Evolutionary conservation across 2,329 filamentous ascomycete genomes (phyloP).

Genomic region (Hymenoscyphus albidus): DNA sequence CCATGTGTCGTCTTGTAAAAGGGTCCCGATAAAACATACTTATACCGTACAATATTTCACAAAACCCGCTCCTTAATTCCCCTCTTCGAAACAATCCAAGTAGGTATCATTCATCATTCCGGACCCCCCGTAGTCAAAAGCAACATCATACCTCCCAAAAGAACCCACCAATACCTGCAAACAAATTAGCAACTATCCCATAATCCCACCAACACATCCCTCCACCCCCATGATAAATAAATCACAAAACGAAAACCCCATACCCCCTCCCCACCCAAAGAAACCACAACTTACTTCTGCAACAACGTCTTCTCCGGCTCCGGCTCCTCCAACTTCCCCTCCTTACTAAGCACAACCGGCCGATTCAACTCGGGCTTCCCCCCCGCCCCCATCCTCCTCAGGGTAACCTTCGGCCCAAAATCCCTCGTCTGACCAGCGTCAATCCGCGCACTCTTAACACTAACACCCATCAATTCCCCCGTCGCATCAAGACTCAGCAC

Average conservation of each 20-base stretch:
- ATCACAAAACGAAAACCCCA: background rate
- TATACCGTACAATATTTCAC: background rate
- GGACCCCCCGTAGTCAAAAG: slow-evolving; percentile 50
- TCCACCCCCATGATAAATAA: too few species aligned
- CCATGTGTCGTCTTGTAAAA: too few species aligned
- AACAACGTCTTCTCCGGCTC: slow-evolving; percentile 60
- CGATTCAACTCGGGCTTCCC: slow-evolving; percentile 58
- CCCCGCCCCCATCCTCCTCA: slow-evolving; percentile 47
- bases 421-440: slow-evolving; percentile 63
- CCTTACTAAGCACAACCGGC: slow-evolving; percentile 57
- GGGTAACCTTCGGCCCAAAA: slow-evolving; percentile 57
- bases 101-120: slow-evolving; percentile 25
- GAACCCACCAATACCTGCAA: slow-evolving; percentile 58
- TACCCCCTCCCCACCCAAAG: background rate
- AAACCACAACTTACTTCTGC: slow-evolving; percentile 56
- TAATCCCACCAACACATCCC: too few species aligned
- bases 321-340: slow-evolving; percentile 54
- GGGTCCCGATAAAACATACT: too few species aligned
- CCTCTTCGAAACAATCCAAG: slow-evolving; percentile 16
- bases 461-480: slow-evolving; percentile 48
- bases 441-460: slow-evolving; percentile 53
- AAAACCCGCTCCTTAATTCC: background rate
- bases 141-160: slow-evolving; percentile 50
- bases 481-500: slow-evolving; percentile 47
- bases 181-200: slow-evolving; percentile 1